Conservation (phyloP, 148 eudicot species). For the Fagopyrum tataricum region DNA sequence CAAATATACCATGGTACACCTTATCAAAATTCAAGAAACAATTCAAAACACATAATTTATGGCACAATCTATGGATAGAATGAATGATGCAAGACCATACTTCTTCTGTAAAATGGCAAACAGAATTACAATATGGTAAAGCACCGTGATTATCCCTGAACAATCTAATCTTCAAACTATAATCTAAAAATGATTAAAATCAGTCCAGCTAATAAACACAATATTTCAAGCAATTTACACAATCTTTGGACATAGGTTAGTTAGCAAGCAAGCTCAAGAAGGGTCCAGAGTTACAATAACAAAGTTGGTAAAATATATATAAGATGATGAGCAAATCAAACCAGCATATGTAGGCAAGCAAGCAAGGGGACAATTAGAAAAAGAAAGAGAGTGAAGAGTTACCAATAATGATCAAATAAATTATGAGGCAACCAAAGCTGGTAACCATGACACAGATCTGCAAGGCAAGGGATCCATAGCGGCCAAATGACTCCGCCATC, state of each 20-base stretch:
- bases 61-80: neutral
- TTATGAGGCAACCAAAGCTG: constrained; percentile 70
- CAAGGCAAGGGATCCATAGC: constrained; percentile 51
- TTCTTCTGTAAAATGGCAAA: neutral
- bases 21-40: too few relatives aligned
- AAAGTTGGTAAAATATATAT: neutral
- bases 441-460: constrained; percentile 69
- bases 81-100: neutral
- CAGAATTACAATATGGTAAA: neutral
- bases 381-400: constrained; percentile 2
- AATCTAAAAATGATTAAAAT: neutral
- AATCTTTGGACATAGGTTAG: neutral
- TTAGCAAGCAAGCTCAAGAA: neutral
- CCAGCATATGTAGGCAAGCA: too few relatives aligned
- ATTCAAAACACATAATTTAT: too few relatives aligned
- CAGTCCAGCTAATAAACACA: neutral
- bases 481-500: constrained; percentile 87
- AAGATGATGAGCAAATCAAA: neutral
- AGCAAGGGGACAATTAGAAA: neutral
- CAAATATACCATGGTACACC: neutral
- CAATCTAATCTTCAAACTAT: neutral
- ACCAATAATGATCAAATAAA: constrained; percentile 84
- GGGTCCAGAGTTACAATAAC: neutral
- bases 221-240: too few relatives aligned
- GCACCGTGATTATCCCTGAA: neutral